A percentile compares a stretch with the other conserved stretches of the same genome.
These are phyloP conservation scores for Phoenix roebelenii DNA, from an alignment of 176 grass and related monocot genomes.

Conservation along the genomic window DNA sequence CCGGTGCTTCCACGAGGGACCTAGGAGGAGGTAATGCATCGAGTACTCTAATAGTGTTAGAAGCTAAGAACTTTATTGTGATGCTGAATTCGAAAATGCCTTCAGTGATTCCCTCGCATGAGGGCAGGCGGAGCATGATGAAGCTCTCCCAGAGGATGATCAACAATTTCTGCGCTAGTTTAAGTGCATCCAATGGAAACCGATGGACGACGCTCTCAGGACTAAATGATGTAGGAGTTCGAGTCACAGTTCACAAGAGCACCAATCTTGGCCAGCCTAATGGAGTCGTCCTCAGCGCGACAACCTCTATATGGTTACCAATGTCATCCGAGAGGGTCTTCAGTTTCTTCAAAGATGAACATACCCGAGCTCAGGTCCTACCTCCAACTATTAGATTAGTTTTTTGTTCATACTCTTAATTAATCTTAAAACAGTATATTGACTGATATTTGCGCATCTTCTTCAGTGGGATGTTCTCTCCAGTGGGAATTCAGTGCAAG, in stretches of 20 bases:
- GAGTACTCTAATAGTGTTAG: too few species aligned
- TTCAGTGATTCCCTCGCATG: conserved; percentile 49
- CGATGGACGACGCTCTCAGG: conserved; percentile 60
- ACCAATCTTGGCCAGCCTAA: conserved; percentile 54
- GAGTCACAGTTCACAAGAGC: conserved; percentile 44
- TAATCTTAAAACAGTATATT: not conserved
- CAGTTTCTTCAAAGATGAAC: conserved; percentile 72
- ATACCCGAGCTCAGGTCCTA: conserved; percentile 54
- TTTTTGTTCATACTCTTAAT: not conserved
- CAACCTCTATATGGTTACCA: conserved; percentile 82
- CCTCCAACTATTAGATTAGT: not conserved
- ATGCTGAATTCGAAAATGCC: too few species aligned
- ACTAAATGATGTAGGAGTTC: conserved; percentile 47
- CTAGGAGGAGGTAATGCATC: conserved; percentile 20
- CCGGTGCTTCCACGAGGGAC: conserved; percentile 37
- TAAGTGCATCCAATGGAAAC: conserved; percentile 59
- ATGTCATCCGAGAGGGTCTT: conserved; percentile 58
- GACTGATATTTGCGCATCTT: not conserved
- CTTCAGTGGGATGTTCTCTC: conserved; percentile 85
- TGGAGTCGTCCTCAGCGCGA: conserved; percentile 72
- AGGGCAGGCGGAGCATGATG: conserved; percentile 86
- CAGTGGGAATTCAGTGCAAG: conserved; percentile 58
- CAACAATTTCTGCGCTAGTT: conserved; percentile 63
- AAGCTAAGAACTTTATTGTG: too few species aligned
- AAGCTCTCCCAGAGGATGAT: conserved; percentile 96